Conservation (phyloP, 768 basidiomycete genomes). For the Hydnomerulius pinastri region DNA sequence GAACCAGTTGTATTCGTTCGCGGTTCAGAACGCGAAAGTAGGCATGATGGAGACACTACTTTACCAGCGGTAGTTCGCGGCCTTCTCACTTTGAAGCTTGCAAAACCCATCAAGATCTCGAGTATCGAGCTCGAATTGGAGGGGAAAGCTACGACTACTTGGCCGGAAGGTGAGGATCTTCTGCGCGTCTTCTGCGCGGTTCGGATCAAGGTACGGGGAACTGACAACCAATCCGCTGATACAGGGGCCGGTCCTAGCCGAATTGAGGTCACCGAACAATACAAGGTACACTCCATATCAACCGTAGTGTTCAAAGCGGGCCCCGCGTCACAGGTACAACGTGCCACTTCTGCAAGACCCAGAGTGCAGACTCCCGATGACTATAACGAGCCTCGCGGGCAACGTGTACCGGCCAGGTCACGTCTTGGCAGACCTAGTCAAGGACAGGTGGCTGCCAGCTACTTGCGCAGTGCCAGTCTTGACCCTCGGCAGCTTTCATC, state of each 20-base stretch:
- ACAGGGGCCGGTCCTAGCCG: constrained; percentile 69
- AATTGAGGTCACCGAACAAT: constrained; percentile 77
- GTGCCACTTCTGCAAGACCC: constrained; percentile 17
- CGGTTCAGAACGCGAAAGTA: constrained; percentile 38
- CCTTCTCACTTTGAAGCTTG: constrained; percentile 59
- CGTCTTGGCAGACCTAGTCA: neutral
- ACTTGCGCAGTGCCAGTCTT: constrained; percentile 11
- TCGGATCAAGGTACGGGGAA: constrained; percentile 19
- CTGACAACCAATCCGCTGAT: neutral
- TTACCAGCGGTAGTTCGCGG: constrained; percentile 69
- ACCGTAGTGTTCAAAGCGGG: constrained; percentile 74
- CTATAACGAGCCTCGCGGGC: neutral
- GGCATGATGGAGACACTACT: constrained; percentile 34
- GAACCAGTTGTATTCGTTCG: constrained; percentile 76
- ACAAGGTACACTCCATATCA: constrained; percentile 68
- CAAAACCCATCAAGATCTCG: constrained; percentile 82
- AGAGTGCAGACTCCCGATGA: constrained; percentile 13
- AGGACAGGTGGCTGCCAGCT: neutral
- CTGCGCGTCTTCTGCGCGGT: constrained; percentile 22
- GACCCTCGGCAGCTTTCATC: constrained; percentile 4
- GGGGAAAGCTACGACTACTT: constrained; percentile 70
- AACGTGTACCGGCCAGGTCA: neutral
- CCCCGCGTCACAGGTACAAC: constrained; percentile 30
- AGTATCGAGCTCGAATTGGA: constrained; percentile 81
- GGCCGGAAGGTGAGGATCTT: constrained; percentile 76